A percentile compares a stretch with the other conserved stretches of the same genome.
Conservation (phyloP, 2,329 filamentous ascomycete genomes). For the Epicoccum sorghinum region DNA sequence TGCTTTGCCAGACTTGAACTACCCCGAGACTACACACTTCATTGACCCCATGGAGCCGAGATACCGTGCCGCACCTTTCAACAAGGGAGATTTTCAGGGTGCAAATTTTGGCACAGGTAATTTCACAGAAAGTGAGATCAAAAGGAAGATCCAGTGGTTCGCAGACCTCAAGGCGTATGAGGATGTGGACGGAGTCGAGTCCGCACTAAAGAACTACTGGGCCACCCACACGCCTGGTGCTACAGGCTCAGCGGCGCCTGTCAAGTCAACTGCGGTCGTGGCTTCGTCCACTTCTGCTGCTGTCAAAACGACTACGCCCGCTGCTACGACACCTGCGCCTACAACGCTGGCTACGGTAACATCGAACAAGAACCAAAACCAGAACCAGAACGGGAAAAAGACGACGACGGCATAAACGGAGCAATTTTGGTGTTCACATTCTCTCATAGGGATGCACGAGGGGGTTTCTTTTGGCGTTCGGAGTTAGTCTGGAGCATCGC, state of each 20-base stretch:
- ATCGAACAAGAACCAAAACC: not conserved
- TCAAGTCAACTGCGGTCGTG: not conserved
- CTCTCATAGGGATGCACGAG: no score
- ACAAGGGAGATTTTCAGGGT: constrained; percentile 19
- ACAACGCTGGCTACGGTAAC: not conserved
- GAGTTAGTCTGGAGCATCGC: no score
- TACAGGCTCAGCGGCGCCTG: not conserved
- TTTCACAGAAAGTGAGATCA: constrained; percentile 21
- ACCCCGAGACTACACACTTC: constrained; percentile 42
- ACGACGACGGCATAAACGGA: no score
- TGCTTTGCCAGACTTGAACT: constrained; percentile 38
- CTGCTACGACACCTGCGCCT: not conserved
- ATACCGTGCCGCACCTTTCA: constrained; percentile 26
- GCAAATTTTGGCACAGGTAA: not conserved
- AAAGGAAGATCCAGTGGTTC: constrained; percentile 31
- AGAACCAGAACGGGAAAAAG: no score
- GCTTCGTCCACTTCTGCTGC: not conserved
- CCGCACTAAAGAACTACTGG: constrained; percentile 37
- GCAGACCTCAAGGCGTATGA: constrained; percentile 37
- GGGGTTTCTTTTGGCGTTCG: no score
- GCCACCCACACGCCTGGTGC: not conserved
- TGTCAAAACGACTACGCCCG: not conserved
- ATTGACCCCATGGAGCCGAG: constrained; percentile 39
- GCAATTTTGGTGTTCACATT: no score
- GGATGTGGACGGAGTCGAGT: constrained; percentile 28